Percentiles rank a stretch among this genome's conserved stretches.
These are phyloP conservation scores for Diplodia sapinea DNA, from an alignment of 2,329 filamentous ascomycete species.

Conservation along the genomic window DNA sequence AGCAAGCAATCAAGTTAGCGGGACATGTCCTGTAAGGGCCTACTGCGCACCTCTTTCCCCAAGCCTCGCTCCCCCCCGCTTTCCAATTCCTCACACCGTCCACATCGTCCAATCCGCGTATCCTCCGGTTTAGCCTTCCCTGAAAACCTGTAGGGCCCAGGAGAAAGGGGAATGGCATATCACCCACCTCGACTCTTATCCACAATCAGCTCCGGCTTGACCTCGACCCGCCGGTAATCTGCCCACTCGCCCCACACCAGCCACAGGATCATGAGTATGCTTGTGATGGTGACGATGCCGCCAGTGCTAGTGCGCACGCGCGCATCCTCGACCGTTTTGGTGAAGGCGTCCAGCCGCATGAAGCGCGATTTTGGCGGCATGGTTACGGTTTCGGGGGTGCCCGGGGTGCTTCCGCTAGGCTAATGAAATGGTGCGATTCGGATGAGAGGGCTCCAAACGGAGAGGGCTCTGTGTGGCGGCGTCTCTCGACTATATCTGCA, in stretches of 20 bases:
- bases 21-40: neutral
- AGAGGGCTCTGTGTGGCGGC: neutral
- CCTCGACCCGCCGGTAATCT: slow-evolving; percentile 84
- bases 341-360: slow-evolving; percentile 96
- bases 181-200: slow-evolving; percentile 88
- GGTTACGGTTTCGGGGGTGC: slow-evolving; percentile 22
- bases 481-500: neutral
- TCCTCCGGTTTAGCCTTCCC: neutral
- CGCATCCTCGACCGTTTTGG: slow-evolving; percentile 98
- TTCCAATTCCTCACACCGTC: too few relatives aligned
- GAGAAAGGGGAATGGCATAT: neutral
- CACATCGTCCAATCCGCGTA: neutral
- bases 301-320: slow-evolving; percentile 94
- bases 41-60: neutral
- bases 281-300: slow-evolving; percentile 91
- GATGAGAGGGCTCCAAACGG: too few relatives aligned
- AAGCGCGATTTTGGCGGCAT: slow-evolving; percentile 96
- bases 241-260: slow-evolving; percentile 94
- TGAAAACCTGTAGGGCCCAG: neutral
- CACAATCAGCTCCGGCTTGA: slow-evolving; percentile 91
- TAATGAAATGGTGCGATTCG: neutral
- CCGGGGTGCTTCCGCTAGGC: too few relatives aligned
- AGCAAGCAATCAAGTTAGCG: slow-evolving; percentile 22
- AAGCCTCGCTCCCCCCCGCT: neutral
- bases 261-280: slow-evolving; percentile 84